These are phyloP conservation scores for Phoma sp. DNA, from an alignment of 2,329 filamentous ascomycete genomes.

Conservation along the genomic window DNA sequence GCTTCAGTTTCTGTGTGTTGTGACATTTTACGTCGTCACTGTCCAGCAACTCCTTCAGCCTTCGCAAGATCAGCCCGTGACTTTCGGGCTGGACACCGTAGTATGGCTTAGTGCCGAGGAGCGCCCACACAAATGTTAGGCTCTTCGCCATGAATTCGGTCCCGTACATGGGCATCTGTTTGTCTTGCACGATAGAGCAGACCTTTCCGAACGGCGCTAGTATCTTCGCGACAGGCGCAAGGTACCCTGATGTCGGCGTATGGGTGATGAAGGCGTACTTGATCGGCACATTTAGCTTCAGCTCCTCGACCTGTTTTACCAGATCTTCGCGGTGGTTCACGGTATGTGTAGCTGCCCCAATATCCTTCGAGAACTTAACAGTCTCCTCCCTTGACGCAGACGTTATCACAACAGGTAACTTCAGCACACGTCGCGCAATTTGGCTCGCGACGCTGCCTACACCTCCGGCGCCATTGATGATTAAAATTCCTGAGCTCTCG, in stretches of 20 bases:
- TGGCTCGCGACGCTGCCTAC: conserved; percentile 54
- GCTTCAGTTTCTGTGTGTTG: conserved; percentile 44
- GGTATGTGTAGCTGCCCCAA: conserved; percentile 54
- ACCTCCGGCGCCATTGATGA: conserved; percentile 56
- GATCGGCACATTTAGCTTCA: conserved; percentile 47
- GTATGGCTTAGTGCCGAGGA: conserved; percentile 48
- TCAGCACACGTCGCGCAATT: conserved; percentile 50
- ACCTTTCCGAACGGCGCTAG: conserved; percentile 54
- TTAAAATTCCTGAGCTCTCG: conserved; percentile 46
- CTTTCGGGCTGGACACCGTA: conserved; percentile 46
- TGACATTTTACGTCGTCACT: conserved; percentile 48
- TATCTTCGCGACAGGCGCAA: conserved; percentile 47
- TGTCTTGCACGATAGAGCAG: conserved; percentile 54
- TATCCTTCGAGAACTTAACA: conserved; percentile 45
- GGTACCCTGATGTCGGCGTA: conserved; percentile 49
- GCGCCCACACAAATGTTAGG: conserved; percentile 50
- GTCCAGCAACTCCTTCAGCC: conserved; percentile 45
- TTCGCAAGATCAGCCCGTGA: conserved; percentile 49
- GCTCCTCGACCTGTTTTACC: conserved; percentile 44
- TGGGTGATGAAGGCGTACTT: conserved; percentile 54
- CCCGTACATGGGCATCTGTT: conserved; percentile 52
- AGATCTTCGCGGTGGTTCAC: conserved; percentile 53
- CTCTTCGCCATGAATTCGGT: conserved; percentile 56
- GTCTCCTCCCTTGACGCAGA: conserved; percentile 53
- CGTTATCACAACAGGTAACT: conserved; percentile 52